A percentile compares a stretch with the other conserved stretches of the same genome.
Evolutionary conservation across 1,284 basidiomycete genomes (phyloP).

Genomic region (Stereum hirsutum): DNA sequence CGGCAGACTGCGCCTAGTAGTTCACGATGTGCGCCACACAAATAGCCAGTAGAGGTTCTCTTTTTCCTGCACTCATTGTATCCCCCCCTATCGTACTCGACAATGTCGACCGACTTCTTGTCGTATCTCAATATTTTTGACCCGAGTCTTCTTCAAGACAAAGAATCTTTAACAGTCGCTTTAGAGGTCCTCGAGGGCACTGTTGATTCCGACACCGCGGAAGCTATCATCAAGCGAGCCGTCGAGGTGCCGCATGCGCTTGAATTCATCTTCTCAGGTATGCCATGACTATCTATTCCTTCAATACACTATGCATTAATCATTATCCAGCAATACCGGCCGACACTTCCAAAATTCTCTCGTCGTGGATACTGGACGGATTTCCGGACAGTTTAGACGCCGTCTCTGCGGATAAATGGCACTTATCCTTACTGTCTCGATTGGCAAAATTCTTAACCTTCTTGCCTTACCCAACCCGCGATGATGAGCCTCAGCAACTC

Average conservation of each 20-base stretch:
- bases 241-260: slow-evolving; percentile 3
- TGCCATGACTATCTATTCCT: background rate
- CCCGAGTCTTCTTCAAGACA: background rate
- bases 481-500: background rate
- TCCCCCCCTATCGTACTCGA: no score
- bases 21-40: no score
- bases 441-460: slow-evolving; percentile 1
- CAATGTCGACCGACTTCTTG: no score
- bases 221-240: slow-evolving; percentile 4
- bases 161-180: slow-evolving; percentile 4
- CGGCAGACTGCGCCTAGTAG: no score
- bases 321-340: slow-evolving; percentile 4
- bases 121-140: slow-evolving; percentile 6
- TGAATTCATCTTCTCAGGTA: slow-evolving; percentile 10
- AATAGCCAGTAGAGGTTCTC: no score
- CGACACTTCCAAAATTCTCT: background rate
- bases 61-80: no score
- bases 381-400: slow-evolving; percentile 3
- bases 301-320: background rate
- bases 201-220: slow-evolving; percentile 5
- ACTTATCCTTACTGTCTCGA: slow-evolving; percentile 2
- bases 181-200: slow-evolving; percentile 7
- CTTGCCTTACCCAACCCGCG: background rate
- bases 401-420: background rate
- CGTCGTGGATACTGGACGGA: background rate